Evolutionary conservation across 176 grass and related monocot species (phyloP), one percentile per base, ranked within the genome.

Genomic region (Eleusine indica): DNA sequence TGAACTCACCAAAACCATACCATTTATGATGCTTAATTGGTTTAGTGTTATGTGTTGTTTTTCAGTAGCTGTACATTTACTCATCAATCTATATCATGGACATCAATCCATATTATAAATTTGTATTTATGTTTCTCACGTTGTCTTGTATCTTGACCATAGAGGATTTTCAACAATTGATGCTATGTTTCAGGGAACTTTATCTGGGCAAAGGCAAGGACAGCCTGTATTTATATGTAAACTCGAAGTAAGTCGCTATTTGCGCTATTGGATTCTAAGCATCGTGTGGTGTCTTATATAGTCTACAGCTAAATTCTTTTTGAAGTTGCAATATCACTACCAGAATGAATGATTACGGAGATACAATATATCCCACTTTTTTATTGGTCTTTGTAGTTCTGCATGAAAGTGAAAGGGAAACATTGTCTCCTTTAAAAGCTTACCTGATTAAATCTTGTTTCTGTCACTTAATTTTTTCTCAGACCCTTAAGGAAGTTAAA

Each of bases 211-310:
- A 81, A 92, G 97, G 81, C 97, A 99, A 82, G 91, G 97, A 64
- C 97, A 94, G 11, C 97, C 93, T 74, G 97, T 99, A 40, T 94
- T 96, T 82, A 99, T 99, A 78, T 99, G 97, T 94, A 99, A 91
- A 84, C 97, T 99, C 47, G 97, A 99, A 94, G 95, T 98, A 95
- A 98, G 95, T 90, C 70, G 40, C 15, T 76, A 44, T 75, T 71
- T 86, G 68, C 65, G 69, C 68, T 17, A 46, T 49, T 53, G 18
- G 82, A 75, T 32, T 84, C 49, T 42, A 42, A 32, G 46, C 7
- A 47, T 70, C 30, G 19, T 43, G 29, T 1, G 40, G 11, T 81
- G 9, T 32, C 51, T 68, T 77, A 10, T 79, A 51, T 40, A 22
- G 42, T 38, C n/a, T 73, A 2, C 9, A 16, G 52, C n/a, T 15